These are phyloP conservation scores for Candida andamanensis DNA, from an alignment of 805 yeast species.

Conservation along the genomic window DNA sequence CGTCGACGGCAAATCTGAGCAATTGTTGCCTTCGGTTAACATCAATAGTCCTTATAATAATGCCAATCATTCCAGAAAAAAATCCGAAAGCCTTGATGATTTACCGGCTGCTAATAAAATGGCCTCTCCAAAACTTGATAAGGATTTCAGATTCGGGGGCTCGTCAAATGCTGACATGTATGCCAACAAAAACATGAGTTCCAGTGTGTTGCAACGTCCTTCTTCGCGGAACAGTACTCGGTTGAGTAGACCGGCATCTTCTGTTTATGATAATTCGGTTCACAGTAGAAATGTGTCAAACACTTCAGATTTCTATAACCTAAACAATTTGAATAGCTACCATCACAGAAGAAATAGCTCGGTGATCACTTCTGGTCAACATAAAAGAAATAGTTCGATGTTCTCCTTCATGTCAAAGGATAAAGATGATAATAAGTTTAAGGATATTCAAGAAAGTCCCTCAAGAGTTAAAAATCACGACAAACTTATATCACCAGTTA, in stretches of 20 bases:
- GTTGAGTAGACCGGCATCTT: constrained; percentile 36
- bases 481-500: constrained; percentile 21
- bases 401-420: constrained; percentile 44
- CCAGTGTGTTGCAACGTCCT: constrained; percentile 2
- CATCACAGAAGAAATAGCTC: constrained; percentile 29
- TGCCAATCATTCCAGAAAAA: constrained; percentile 25
- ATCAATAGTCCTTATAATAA: background rate
- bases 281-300: constrained; percentile 36
- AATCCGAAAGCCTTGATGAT: constrained; percentile 50
- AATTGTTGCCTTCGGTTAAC: background rate
- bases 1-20: constrained; percentile 6
- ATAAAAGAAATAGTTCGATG: constrained; percentile 58
- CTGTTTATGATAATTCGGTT: constrained; percentile 44
- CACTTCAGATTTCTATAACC: constrained; percentile 11
- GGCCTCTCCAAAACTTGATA: constrained; percentile 26
- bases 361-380: constrained; percentile 23
- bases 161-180: background rate
- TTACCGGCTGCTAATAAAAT: constrained; percentile 9
- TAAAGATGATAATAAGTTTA: constrained; percentile 15
- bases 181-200: constrained; percentile 1
- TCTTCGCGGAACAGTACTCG: constrained; percentile 1
- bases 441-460: constrained; percentile 1
- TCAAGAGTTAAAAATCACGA: constrained; percentile 6
- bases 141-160: constrained; percentile 30
- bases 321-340: too few relatives aligned